Evolutionary conservation across 2,329 filamentous ascomycete species (phyloP).

Genomic region (Fusarium sp.): DNA sequence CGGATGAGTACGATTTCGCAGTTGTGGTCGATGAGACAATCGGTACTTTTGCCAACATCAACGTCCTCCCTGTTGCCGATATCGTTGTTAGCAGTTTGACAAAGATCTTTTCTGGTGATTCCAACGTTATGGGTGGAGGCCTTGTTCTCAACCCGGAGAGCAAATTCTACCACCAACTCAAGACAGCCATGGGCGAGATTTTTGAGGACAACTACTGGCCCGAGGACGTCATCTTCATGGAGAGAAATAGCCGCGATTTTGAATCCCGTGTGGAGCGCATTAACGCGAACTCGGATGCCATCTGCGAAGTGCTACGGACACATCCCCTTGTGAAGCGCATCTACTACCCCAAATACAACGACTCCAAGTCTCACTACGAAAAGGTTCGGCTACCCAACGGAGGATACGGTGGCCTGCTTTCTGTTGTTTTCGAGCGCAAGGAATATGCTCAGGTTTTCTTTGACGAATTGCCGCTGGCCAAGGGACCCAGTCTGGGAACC

Average conservation of each 20-base stretch:
- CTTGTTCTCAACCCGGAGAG: constrained; percentile 72
- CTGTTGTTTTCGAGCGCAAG: constrained; percentile 78
- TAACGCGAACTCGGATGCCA: constrained; percentile 85
- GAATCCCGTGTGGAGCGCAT: constrained; percentile 82
- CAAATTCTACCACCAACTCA: constrained; percentile 77
- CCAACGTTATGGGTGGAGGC: constrained; percentile 96
- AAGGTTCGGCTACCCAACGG: constrained; percentile 76
- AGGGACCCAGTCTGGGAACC: constrained; percentile 93
- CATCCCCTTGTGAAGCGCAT: constrained; percentile 76
- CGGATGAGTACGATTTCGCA: constrained; percentile 86
- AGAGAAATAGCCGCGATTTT: constrained; percentile 96
- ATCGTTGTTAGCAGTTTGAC: constrained; percentile 94
- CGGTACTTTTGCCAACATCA: constrained; percentile 94
- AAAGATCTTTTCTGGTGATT: constrained; percentile 97
- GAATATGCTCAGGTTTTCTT: constrained; percentile 83
- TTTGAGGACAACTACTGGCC: constrained; percentile 95
- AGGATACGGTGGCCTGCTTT: constrained; percentile 91
- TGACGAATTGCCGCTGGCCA: constrained; percentile 86
- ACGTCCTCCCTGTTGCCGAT: constrained; percentile 89
- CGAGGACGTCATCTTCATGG: constrained; percentile 93
- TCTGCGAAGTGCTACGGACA: constrained; percentile 75
- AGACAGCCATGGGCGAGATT: constrained; percentile 68
- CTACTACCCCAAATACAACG: constrained; percentile 86
- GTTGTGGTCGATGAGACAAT: constrained; percentile 97
- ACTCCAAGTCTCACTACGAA: constrained; percentile 80